Percentiles rank a stretch among this genome's conserved stretches.
Evolutionary conservation across 2,329 filamentous ascomycete species (phyloP).

Genomic region (Aspergillus floridensis): DNA sequence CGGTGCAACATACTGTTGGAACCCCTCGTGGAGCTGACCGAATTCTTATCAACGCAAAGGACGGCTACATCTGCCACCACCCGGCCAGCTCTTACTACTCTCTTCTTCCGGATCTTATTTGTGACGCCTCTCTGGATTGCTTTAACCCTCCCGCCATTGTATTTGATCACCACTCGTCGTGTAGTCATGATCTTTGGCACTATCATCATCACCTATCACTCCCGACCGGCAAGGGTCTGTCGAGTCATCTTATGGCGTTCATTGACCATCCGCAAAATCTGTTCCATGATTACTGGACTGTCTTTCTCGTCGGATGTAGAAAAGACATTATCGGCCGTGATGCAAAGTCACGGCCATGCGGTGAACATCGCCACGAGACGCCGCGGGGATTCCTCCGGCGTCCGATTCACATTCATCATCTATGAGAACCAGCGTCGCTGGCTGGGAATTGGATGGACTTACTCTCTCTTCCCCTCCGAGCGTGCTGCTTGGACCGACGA

Average conservation of each 20-base stretch:
- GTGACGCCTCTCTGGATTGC: conserved; percentile 85
- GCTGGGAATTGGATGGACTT: conserved; percentile 93
- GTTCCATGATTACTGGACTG: conserved; percentile 75
- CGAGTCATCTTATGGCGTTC: conserved; percentile 91
- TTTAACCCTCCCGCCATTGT: conserved; percentile 76
- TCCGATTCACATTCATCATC: conserved; percentile 93
- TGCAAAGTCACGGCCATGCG: conserved; percentile 45
- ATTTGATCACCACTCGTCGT: conserved; percentile 81
- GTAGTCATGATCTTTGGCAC: conserved; percentile 85
- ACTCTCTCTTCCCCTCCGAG: conserved; percentile 86
- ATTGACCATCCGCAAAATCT: conserved; percentile 65
- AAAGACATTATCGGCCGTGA: conserved; percentile 25
- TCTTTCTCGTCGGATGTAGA: conserved; percentile 52
- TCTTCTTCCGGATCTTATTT: conserved; percentile 85
- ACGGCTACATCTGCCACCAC: conserved; percentile 91
- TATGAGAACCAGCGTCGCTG: conserved; percentile 96
- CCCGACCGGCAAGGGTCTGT: conserved; percentile 77
- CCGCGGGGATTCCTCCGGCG: conserved; percentile 62
- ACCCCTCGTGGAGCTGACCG: conserved; percentile 81
- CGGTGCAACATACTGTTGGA: conserved; percentile 90
- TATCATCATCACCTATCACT: conserved; percentile 86
- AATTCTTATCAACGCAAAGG: conserved; percentile 87
- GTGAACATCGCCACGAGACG: conserved; percentile 48
- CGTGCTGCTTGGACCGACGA: conserved; percentile 93
- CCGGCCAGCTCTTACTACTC: conserved; percentile 78